A percentile compares a stretch with the other conserved stretches of the same genome.
phyloP scores from a whole-genome alignment of 257 asterid species.

The Petrea volubilis region DNA sequence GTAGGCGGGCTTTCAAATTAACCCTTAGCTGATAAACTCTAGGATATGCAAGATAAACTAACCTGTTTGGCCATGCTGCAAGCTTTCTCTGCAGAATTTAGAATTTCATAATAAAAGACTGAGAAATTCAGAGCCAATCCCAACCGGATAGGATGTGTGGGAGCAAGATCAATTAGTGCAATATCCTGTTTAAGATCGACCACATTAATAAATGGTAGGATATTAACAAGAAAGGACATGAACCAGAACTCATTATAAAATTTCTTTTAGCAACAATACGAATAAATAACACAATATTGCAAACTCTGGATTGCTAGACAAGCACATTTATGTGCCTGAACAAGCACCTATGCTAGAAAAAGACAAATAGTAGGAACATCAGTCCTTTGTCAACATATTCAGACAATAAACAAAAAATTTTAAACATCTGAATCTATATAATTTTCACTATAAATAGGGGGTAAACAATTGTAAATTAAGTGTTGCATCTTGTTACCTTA shows the following conservation, averaged over 20 bases:
- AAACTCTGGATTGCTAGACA: neutral
- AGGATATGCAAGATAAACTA: neutral
- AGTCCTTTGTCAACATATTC: neutral
- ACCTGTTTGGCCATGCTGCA: constrained; percentile 78
- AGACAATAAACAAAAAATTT: neutral
- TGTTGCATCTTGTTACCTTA: neutral
- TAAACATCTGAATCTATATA: neutral
- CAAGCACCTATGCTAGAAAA: neutral
- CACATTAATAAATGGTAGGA: constrained; percentile 11
- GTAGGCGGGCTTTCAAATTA: too few species aligned
- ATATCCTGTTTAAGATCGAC: constrained; percentile 40
- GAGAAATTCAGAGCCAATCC: constrained; percentile 71
- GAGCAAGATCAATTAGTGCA: constrained; percentile 59
- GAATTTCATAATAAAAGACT: constrained; percentile 67
- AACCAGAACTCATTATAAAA: neutral
- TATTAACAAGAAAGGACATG: neutral
- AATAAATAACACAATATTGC: neutral
- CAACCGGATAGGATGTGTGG: constrained; percentile 67
- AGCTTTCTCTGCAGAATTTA: constrained; percentile 63
- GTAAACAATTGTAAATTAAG: neutral
- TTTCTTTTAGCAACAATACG: neutral
- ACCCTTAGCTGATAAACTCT: neutral
- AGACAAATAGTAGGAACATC: neutral
- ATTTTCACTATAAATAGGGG: neutral
- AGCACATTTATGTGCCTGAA: neutral